Conservation (phyloP, 139 green algal species). For the Ettlia oleoabundans region DNA sequence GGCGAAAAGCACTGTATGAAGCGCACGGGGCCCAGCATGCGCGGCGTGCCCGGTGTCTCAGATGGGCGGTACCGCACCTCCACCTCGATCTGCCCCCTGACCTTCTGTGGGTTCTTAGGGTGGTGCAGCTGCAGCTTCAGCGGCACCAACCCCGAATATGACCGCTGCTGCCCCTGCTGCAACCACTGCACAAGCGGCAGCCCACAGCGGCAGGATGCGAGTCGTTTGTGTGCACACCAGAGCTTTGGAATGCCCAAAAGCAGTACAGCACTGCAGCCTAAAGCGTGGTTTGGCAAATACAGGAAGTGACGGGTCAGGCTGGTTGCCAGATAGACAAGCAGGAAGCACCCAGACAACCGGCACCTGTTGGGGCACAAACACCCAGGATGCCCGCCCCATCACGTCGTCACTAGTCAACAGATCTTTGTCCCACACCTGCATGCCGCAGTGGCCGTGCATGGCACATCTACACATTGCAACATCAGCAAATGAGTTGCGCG, state of each 20-base stretch:
- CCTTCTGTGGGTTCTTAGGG: background rate
- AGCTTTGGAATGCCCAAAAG: background rate
- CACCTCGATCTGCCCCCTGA: background rate
- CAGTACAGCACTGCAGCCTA: background rate
- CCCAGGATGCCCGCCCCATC: background rate
- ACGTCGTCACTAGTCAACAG: conserved; percentile 18
- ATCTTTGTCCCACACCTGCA: conserved; percentile 37
- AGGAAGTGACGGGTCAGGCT: background rate
- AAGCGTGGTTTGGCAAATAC: background rate
- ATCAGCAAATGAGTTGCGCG: background rate
- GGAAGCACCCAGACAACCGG: no score
- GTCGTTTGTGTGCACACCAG: no score
- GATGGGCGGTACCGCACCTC: conserved; percentile 25
- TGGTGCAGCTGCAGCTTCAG: conserved; percentile 11
- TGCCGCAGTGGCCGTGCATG: background rate
- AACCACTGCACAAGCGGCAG: background rate
- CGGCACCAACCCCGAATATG: background rate
- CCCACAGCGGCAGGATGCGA: background rate
- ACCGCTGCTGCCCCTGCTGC: background rate
- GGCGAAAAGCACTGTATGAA: conserved; percentile 29
- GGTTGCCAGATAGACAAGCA: background rate
- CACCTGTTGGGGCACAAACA: background rate
- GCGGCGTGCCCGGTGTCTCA: background rate
- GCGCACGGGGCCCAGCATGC: conserved; percentile 24
- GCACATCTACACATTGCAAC: background rate